Base-by-base conservation (phyloP, 192 early-diverging fungal species). In the Coemansia sp. region DNA sequence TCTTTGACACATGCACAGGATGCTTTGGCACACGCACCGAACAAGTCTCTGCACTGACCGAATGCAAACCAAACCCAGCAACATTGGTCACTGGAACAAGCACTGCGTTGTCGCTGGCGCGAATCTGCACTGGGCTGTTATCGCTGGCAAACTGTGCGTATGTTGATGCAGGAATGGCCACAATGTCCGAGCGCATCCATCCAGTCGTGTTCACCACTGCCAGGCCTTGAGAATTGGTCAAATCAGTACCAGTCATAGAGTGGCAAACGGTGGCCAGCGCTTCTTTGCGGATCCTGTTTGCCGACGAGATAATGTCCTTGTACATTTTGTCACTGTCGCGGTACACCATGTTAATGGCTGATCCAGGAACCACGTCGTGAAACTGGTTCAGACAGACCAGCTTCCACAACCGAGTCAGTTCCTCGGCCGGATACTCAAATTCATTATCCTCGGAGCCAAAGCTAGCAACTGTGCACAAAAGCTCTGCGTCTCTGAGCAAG, bases 291-390 rank as follows among this genome's bases (percentile, higher is more conserved):
- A 91, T 45, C 3, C 60, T 60, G 4, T 43, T 62, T 4, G 81
- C 83, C 70, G 83, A 75, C 22, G 39, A 54, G 1, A 70, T 10
- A 1, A 79, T 62, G n/a, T 83, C 65, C 5, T 62, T 56, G 59
- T 78, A 86, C n/a, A 79, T 74, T 57, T 71, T 69, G 24, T 84
- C 79, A 10, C 90, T 93, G 75, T 99, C 97, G 22, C 87, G 75
- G 70, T 96, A 97, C 19, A 96, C 97, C 73, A 93, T 75, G 35
- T 88, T 91, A 65, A 99, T 98, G 12, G 87, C 82, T 1, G 92
- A 90, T 0, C 97, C 97, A 0, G 97, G 94, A 41, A 99, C 80
- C 3, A 98, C 92, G 75, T 98, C 96, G 65, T 99, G 97, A 70
- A 99, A 99, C 85, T 99, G 97, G 68, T 92, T 94, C 27, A 99